Percentiles rank a stretch among this genome's conserved stretches.
These are phyloP conservation scores for Pseudotulostoma volvatum DNA, from an alignment of 495 filamentous ascomycete species.

Conservation along the genomic window DNA sequence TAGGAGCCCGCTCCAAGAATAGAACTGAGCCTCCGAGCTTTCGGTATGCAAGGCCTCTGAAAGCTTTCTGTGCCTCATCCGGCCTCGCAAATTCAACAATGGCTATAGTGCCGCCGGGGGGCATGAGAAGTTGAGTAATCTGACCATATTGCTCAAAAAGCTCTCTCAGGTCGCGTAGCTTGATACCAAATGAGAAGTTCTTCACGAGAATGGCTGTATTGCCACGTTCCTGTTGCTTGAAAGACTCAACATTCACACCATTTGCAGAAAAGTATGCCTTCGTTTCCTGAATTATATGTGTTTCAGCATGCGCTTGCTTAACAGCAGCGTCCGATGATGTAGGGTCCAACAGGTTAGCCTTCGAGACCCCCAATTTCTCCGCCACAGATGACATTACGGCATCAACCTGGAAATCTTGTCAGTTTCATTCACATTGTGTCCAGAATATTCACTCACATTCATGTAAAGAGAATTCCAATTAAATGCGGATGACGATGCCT, in stretches of 20 bases:
- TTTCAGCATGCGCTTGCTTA: conserved; percentile 93
- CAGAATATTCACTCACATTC: conserved; percentile 44
- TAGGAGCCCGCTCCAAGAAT: conserved; percentile 87
- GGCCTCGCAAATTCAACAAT: conserved; percentile 73
- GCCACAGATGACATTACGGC: conserved; percentile 86
- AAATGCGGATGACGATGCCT: conserved; percentile 60
- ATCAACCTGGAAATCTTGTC: conserved; percentile 41
- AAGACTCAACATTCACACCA: conserved; percentile 80
- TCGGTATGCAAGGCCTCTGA: conserved; percentile 67
- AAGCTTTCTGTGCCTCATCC: conserved; percentile 65
- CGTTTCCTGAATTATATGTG: conserved; percentile 88
- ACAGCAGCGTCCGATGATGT: conserved; percentile 86
- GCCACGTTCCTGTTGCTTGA: conserved; percentile 66
- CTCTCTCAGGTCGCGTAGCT: conserved; percentile 33
- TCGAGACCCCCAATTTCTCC: conserved; percentile 69
- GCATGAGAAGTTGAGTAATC: conserved; percentile 68
- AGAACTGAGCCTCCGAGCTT: conserved; percentile 82
- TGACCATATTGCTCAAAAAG: conserved; percentile 42
- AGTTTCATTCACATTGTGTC: conserved; percentile 7
- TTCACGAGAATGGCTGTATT: conserved; percentile 85
- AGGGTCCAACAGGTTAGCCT: conserved; percentile 81
- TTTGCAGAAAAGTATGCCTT: conserved; percentile 76
- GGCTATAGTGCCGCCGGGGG: conserved; percentile 79
- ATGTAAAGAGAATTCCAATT: conserved; percentile 98
- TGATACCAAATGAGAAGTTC: conserved; percentile 78